These are phyloP conservation scores for Lepraria neglecta DNA, from an alignment of 495 filamentous ascomycete genomes.

Conservation along the genomic window DNA sequence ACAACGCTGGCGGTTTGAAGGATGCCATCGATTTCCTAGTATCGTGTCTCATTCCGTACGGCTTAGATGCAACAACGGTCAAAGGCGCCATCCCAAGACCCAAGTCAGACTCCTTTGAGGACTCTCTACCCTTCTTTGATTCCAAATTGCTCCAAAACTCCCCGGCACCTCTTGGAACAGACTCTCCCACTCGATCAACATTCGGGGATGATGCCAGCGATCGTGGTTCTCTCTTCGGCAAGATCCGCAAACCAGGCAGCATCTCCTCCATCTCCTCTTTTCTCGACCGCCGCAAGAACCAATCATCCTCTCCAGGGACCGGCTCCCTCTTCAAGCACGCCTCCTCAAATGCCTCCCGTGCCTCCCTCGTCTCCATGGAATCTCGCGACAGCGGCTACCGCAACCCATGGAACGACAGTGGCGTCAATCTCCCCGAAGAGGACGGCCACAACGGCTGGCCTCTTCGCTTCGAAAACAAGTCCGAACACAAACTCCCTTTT, in stretches of 20 bases:
- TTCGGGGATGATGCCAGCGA: constrained; percentile 77
- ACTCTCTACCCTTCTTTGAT: constrained; percentile 91
- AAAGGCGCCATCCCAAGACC: constrained; percentile 91
- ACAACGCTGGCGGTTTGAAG: constrained; percentile 90
- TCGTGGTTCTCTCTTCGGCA: constrained; percentile 75
- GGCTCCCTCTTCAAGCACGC: constrained; percentile 86
- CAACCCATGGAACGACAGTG: constrained; percentile 95
- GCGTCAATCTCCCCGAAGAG: constrained; percentile 85
- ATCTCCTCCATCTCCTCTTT: constrained; percentile 90
- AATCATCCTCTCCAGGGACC: constrained; percentile 62
- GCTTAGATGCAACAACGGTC: constrained; percentile 77
- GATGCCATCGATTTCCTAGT: constrained; percentile 95
- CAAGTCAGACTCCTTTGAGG: constrained; percentile 97
- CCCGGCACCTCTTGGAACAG: constrained; percentile 67
- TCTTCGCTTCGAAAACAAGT: constrained; percentile 48
- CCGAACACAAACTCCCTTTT: constrained; percentile 52
- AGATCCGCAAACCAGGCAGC: constrained; percentile 84
- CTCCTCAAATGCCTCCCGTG: constrained; percentile 88
- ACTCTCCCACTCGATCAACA: constrained; percentile 74
- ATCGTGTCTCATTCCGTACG: constrained; percentile 69
- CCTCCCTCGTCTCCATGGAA: constrained; percentile 88
- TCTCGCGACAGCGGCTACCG: constrained; percentile 86
- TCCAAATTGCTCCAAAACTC: constrained; percentile 91
- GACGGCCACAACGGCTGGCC: constrained; percentile 64
- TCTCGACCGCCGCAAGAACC: constrained; percentile 87